These are phyloP conservation scores for Sporothrix inflata DNA, from an alignment of 2,329 filamentous ascomycete genomes.

Conservation along the genomic window DNA sequence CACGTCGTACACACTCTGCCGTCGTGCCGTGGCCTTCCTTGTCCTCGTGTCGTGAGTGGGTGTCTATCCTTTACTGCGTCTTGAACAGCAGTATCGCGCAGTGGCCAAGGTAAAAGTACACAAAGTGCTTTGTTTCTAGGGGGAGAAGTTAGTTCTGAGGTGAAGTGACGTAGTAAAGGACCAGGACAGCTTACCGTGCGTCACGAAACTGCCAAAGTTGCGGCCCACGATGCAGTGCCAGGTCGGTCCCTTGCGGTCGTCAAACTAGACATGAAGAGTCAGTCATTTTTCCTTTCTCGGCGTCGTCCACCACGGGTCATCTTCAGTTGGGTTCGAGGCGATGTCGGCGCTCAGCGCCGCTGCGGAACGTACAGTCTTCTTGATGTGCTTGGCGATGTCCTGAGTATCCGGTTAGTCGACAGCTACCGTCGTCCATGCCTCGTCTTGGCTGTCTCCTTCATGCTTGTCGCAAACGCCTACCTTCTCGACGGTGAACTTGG, in stretches of 20 bases:
- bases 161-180: not conserved
- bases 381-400: conserved; percentile 96
- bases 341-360: not conserved
- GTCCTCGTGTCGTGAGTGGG: not conserved
- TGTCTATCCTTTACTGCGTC: conserved; percentile 71
- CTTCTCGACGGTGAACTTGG: conserved; percentile 66
- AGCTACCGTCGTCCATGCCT: not conserved
- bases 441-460: not conserved
- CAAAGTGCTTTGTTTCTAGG: conserved; percentile 98
- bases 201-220: conserved; percentile 99
- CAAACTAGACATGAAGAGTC: conserved; percentile 65
- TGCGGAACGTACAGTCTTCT: conserved; percentile 71
- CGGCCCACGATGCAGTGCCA: conserved; percentile 99
- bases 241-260: conserved; percentile 93
- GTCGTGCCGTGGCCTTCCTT: not conserved
- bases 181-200: conserved; percentile 70
- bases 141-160: not conserved
- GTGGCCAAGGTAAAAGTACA: conserved; percentile 99
- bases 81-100: conserved; percentile 99
- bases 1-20: not conserved
- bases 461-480: conserved; percentile 39
- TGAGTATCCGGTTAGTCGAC: conserved; percentile 43
- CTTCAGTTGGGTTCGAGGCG: not conserved
- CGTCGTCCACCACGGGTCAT: conserved; percentile 1
- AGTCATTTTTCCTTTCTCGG: not conserved